Evolutionary conservation across 768 basidiomycete genomes (phyloP), one percentile per base, ranked within the genome.

Genomic region (Russula emetica): DNA sequence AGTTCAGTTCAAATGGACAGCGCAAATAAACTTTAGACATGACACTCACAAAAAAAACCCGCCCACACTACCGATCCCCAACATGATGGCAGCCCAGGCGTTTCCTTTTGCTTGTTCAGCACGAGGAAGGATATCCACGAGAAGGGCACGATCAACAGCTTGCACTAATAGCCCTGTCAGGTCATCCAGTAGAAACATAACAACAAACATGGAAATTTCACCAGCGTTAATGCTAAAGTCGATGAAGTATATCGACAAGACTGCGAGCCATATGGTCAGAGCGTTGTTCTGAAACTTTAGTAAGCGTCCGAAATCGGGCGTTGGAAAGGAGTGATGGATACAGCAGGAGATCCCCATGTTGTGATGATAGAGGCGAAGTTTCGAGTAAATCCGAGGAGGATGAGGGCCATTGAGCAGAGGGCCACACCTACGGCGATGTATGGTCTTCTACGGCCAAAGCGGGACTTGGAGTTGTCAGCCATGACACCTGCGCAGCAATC

Each of bases 1-100:
- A 54, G 10, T 3, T 55, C 42, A 49, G 16, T 58, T 28, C 34
- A 11, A 28, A 58, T 2, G 5, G 18, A 40, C 6, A 60, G 16
- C 24, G 32, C 45, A 52, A 14, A 61, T 42, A 58, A 47, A 58
- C 45, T 8, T 22, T 2, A 14, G 51, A n/a, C 38, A 2, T 8
- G 60, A 38, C 2, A 79, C 90, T 69, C 68, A 94, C 94, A 92
- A 79, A 70, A 90, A 96, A 74, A 94, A 96, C 0, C 94, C 94
- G 2, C 85, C 77, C 0, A 96, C 87, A 60, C 90, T 86, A 13
- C 95, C 95, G 30, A 94, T 70, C 1, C 91, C 92, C 51, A 90
- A 76, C 92, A 97, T 95, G n/a, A 89, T 78, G 0, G 91, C 92
- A 0, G 93, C 95, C 95, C 95, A 98, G 0, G 95, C 95, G 71